Evolutionary conservation across 2,329 filamentous ascomycete species (phyloP).

Genomic region (Zymoseptoria brevis): DNA sequence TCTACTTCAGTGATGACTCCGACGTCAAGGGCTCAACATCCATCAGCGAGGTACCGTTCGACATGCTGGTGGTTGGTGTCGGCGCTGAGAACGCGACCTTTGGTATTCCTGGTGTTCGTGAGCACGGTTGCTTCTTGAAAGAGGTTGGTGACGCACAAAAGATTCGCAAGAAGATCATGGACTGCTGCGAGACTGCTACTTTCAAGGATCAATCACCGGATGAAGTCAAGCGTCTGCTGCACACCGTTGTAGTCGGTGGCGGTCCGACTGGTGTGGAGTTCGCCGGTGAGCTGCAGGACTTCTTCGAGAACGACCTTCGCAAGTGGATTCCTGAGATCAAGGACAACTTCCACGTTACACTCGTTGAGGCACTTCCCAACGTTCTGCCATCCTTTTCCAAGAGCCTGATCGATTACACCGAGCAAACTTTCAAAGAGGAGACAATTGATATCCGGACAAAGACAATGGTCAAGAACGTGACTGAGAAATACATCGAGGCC

Average conservation of each 20-base stretch:
- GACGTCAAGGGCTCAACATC: conserved; percentile 78
- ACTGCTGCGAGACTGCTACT: conserved; percentile 95
- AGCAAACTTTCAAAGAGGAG: conserved; percentile 98
- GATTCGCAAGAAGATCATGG: conserved; percentile 99
- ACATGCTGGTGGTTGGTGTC: conserved; percentile 96
- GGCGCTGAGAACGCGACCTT: conserved; percentile 98
- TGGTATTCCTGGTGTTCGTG: conserved; percentile 86
- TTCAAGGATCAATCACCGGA: conserved; percentile 91
- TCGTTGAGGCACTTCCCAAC: conserved; percentile 94
- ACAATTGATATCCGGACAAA: conserved; percentile 96
- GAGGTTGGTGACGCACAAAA: conserved; percentile 93
- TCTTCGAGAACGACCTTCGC: conserved; percentile 95
- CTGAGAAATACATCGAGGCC: conserved; percentile 85
- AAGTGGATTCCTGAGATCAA: conserved; percentile 96
- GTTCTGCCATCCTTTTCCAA: conserved; percentile 96
- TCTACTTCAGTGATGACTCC: conserved; percentile 86
- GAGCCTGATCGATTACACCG: conserved; percentile 98
- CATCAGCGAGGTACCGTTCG: conserved; percentile 86
- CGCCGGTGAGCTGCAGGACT: conserved; percentile 94
- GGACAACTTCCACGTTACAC: conserved; percentile 91
- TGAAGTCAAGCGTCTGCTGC: conserved; percentile 86
- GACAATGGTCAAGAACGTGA: conserved; percentile 98
- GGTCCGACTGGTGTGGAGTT: conserved; percentile 97
- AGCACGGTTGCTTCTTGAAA: conserved; percentile 97
- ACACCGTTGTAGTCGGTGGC: conserved; percentile 85